phyloP scores from a whole-genome alignment of 345 rosid species.

The Euphorbia peplus region DNA sequence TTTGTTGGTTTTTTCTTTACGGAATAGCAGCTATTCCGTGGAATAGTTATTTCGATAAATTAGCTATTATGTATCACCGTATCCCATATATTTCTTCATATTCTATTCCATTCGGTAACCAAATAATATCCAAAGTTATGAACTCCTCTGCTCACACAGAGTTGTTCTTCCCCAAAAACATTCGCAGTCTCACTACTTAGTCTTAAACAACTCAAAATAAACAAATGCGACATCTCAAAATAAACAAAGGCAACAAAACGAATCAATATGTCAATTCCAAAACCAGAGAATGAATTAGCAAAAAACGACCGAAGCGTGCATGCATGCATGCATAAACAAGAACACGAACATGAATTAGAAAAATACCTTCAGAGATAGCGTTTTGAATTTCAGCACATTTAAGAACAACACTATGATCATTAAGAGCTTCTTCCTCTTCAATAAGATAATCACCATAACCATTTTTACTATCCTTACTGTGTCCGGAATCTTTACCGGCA shows the following conservation, averaged over 20 bases:
- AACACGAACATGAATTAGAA: background rate
- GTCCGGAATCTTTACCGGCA: slow-evolving; percentile 1
- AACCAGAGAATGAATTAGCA: background rate
- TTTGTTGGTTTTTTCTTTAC: too few relatives aligned
- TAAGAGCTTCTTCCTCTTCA: slow-evolving; percentile 89
- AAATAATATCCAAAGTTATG: too few relatives aligned
- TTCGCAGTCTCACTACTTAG: too few relatives aligned
- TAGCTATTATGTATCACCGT: too few relatives aligned
- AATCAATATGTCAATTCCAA: background rate
- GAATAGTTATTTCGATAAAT: too few relatives aligned
- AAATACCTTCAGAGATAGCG: slow-evolving; percentile 73
- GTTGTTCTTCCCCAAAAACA: background rate
- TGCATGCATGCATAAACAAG: background rate
- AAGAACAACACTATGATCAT: slow-evolving; percentile 72
- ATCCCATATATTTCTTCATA: too few relatives aligned
- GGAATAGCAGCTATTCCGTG: too few relatives aligned
- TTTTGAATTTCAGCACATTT: slow-evolving; percentile 90
- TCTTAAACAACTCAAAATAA: background rate
- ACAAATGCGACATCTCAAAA: background rate
- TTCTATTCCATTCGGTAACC: too few relatives aligned
- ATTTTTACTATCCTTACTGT: slow-evolving; percentile 29
- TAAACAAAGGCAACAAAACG: background rate
- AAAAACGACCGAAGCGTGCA: too few relatives aligned
- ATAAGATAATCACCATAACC: slow-evolving; percentile 64
- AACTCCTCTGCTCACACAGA: background rate